Base-by-base conservation (phyloP, 345 rosid species). In the Melastoma malabathricum region DNA sequence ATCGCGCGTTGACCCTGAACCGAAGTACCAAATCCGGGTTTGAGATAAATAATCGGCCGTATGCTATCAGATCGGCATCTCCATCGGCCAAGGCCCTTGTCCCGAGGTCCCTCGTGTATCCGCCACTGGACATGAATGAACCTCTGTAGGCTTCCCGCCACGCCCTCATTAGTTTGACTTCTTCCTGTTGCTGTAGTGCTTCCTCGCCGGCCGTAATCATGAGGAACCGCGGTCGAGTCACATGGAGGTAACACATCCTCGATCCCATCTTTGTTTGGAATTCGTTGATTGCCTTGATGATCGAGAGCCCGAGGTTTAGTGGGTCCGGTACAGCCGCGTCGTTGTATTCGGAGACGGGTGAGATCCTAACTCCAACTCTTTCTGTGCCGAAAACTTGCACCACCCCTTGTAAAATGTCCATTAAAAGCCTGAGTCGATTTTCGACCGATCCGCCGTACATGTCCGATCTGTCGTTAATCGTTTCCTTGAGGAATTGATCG, bases 401-500 rank as follows among this genome's bases (percentile, higher is more conserved):
- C 16, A 53, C 47, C 2, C 8, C 47, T 8, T 1, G 13, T 7
- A 60, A 15, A 1, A 52, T 52, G 1, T 46, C 46, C 20, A 60
- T 46, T 6, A 53, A 13, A 18, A 60, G 47, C 31, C 52, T 16
- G 25, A 23, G 53, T 14, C 52, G 19, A 14, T 60, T 59, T 31
- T 51, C 57, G 3, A 51, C 3, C 13, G 54, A 47, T 43, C 59
- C 54, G 1, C 59, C 65, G 14, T 54, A 61, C 44, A 47, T 19
- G 1, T 61, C 65, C 0, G 29, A 13, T 15, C 59, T 13, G 22
- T 61, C 59, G n/a, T 61, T 61, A 43, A 61, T 55, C 7, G 25
- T 9, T 9, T 54, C 59, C 20, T 61, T 61, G 6, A 61, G 19
- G 59, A 61, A 61, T 25, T 61, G 65, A 19, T 61, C 59, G 1